Evolutionary conservation across 257 asterid species (phyloP).

Genomic region (Nemophila menziesii): DNA sequence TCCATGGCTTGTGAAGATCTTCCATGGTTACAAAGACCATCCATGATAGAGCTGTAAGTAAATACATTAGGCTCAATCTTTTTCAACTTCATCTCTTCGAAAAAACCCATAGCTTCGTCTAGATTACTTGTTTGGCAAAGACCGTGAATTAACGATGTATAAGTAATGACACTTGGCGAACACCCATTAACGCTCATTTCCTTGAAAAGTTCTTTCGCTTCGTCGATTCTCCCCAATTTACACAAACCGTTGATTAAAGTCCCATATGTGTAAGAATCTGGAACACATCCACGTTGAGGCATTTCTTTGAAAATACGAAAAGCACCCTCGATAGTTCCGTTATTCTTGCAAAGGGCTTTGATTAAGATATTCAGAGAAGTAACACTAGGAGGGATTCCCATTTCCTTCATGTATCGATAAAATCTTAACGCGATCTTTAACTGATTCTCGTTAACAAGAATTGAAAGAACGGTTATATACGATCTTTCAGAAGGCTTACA

Average conservation of each 20-base stretch:
- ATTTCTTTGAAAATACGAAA: constrained; percentile 57
- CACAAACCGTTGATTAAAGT: constrained; percentile 82
- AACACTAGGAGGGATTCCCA: constrained; percentile 54
- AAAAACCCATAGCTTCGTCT: constrained; percentile 51
- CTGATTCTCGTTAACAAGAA: constrained; percentile 72
- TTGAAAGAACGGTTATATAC: constrained; percentile 59
- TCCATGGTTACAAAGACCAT: constrained; percentile 87
- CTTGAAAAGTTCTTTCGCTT: constrained; percentile 68
- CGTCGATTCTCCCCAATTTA: constrained; percentile 45
- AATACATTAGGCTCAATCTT: constrained; percentile 76
- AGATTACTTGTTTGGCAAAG: constrained; percentile 48
- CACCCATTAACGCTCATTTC: constrained; percentile 78
- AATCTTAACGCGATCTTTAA: constrained; percentile 68
- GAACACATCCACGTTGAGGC: constrained; percentile 60
- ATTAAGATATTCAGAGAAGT: constrained; percentile 61
- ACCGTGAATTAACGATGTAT: constrained; percentile 55
- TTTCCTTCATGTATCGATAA: constrained; percentile 61
- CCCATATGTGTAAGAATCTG: constrained; percentile 84
- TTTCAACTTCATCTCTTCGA: constrained; percentile 63
- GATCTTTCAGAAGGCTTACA: constrained; percentile 64
- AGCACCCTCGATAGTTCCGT: constrained; percentile 61
- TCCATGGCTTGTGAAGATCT: constrained; percentile 52
- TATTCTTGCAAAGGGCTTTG: constrained; percentile 76
- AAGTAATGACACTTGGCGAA: constrained; percentile 65
- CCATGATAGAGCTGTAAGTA: constrained; percentile 71